A percentile compares a stretch with the other conserved stretches of the same genome.
Evolutionary conservation across 495 filamentous ascomycete species (phyloP).

Genomic region (Lindgomyces ingoldianus): DNA sequence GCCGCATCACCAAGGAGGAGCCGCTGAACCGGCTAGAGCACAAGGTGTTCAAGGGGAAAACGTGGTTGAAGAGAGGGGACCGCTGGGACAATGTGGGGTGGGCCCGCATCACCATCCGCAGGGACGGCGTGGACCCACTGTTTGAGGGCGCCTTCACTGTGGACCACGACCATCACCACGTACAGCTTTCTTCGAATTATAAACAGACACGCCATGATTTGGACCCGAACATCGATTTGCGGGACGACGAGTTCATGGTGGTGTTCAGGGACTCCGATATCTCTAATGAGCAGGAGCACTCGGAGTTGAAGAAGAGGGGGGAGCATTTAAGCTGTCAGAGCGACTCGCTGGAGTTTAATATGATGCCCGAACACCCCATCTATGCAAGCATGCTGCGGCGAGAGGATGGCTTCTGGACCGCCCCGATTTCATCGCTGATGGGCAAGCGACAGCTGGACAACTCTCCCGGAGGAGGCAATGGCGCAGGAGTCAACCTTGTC

Average conservation of each 20-base stretch:
- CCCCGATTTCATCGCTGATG: constrained; percentile 59
- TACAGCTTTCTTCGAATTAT: constrained; percentile 76
- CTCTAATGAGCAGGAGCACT: constrained; percentile 44
- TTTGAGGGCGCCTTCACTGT: constrained; percentile 92
- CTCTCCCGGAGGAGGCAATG: constrained; percentile 64
- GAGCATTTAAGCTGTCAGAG: constrained; percentile 56
- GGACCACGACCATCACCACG: constrained; percentile 78
- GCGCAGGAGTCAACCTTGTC: constrained; percentile 78
- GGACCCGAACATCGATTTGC: constrained; percentile 66
- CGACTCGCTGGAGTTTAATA: constrained; percentile 71
- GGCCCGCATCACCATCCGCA: constrained; percentile 75
- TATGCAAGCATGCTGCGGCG: constrained; percentile 51
- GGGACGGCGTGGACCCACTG: constrained; percentile 74
- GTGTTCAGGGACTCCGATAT: constrained; percentile 91
- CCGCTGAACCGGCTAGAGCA: constrained; percentile 69
- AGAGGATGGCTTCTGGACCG: constrained; percentile 53
- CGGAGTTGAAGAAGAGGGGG: constrained; percentile 53
- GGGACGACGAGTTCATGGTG: constrained; percentile 77
- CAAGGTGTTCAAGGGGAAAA: constrained; percentile 78
- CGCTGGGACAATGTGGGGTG: constrained; percentile 82
- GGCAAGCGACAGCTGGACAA: constrained; percentile 59
- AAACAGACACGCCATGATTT: constrained; percentile 67
- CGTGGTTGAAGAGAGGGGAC: constrained; percentile 65
- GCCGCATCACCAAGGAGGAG: constrained; percentile 61
- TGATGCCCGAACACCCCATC: constrained; percentile 64